phyloP scores from a whole-genome alignment of 2,329 filamentous ascomycete species.

The Paraconiothyrium sp. region DNA sequence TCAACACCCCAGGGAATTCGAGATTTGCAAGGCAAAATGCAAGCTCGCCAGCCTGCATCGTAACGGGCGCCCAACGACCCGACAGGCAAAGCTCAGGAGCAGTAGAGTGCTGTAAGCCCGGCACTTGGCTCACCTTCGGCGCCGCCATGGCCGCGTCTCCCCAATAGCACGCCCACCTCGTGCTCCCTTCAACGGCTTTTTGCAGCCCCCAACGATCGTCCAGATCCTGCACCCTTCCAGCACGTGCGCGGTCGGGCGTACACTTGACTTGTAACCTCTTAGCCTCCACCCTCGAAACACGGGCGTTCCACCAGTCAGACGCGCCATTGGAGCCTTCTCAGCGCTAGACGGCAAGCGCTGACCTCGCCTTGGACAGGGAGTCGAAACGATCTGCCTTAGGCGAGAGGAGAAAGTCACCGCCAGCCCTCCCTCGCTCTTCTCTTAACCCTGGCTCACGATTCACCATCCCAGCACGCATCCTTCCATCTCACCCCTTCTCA shows the following conservation, averaged over 20 bases:
- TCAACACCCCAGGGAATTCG: neutral
- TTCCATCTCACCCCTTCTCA: neutral
- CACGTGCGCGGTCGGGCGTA: neutral
- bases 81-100: constrained; percentile 1
- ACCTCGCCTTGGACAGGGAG: neutral
- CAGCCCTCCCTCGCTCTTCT: no score
- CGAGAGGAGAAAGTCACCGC: neutral
- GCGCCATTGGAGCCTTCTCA: neutral
- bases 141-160: neutral
- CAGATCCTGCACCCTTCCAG: neutral
- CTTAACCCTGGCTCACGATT: neutral
- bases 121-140: neutral
- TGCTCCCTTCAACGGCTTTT: constrained; percentile 8
- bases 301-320: no score
- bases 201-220: constrained; percentile 3
- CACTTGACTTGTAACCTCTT: neutral
- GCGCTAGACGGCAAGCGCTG: constrained; percentile 4
- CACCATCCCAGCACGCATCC: neutral
- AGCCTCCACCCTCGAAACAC: neutral
- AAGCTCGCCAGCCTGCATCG: neutral
- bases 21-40: no score
- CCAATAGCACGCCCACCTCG: neutral
- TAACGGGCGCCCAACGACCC: neutral
- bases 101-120: neutral
- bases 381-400: constrained; percentile 7